Conservation (phyloP, 1,284 basidiomycete species). For the Anthracocystis panici-leucophaei region DNA sequence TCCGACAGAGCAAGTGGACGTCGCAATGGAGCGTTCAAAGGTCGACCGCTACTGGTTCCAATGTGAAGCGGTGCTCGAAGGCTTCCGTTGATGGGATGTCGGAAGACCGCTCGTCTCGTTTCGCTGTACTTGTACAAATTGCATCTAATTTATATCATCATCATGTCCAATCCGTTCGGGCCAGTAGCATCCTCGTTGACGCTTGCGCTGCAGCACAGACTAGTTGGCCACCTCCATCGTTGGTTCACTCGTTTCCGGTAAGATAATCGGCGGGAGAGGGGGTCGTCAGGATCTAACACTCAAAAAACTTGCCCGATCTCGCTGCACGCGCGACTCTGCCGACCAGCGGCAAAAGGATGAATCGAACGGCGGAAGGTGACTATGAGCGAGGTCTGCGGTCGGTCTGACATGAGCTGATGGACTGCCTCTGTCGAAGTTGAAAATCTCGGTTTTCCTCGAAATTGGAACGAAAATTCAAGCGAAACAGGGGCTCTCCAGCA, state of each 20-base stretch:
- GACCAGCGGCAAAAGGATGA: not conserved
- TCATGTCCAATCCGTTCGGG: not conserved
- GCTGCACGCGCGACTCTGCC: not conserved
- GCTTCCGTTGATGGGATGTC: slow-evolving; percentile 26
- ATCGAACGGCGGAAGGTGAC: no score
- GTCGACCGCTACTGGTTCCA: slow-evolving; percentile 50
- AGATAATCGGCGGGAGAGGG: no score
- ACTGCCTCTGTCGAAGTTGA: not conserved
- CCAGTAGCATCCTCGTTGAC: not conserved
- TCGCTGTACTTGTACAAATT: not conserved
- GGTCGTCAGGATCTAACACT: no score
- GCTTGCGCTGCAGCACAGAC: not conserved
- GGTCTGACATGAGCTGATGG: not conserved
- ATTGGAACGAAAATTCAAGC: no score
- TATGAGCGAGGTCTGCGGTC: not conserved
- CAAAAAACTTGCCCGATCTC: no score
- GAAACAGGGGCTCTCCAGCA: no score
- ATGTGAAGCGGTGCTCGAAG: slow-evolving; percentile 48
- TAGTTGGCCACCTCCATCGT: not conserved
- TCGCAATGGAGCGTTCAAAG: not conserved
- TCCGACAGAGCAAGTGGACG: not conserved
- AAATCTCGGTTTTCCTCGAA: no score
- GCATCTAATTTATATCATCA: not conserved
- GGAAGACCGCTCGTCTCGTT: not conserved
- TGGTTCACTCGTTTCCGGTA: no score